These are phyloP conservation scores for Cyathus striatus DNA, from an alignment of 768 basidiomycete species.

Conservation along the genomic window DNA sequence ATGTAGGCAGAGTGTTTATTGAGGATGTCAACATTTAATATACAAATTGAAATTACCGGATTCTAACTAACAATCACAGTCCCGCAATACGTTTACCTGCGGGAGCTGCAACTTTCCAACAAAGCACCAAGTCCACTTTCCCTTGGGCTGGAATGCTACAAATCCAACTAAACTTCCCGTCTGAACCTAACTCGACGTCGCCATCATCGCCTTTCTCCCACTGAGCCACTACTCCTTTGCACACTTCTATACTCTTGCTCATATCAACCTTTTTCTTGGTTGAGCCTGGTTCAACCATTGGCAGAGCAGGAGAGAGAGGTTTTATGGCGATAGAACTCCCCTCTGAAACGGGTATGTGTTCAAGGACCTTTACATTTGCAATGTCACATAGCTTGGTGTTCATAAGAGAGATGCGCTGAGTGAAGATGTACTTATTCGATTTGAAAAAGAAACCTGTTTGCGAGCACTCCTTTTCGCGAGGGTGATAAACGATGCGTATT, in stretches of 20 bases:
- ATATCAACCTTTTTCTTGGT: too few species aligned
- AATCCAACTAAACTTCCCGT: slow-evolving; percentile 31
- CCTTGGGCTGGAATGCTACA: slow-evolving; percentile 22
- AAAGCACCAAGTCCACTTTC: slow-evolving; percentile 22
- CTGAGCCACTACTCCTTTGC: slow-evolving; percentile 18
- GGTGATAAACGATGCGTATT: slow-evolving; percentile 32
- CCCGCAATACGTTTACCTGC: slow-evolving; percentile 14
- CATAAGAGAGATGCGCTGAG: slow-evolving; percentile 30
- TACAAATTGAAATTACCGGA: too few species aligned
- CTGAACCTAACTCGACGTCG: slow-evolving; percentile 21
- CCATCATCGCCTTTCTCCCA: slow-evolving; percentile 25
- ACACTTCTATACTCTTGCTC: too few species aligned
- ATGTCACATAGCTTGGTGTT: slow-evolving; percentile 25
- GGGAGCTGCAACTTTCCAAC: slow-evolving; percentile 28
- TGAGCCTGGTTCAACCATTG: slow-evolving; percentile 6
- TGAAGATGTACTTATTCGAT: slow-evolving; percentile 17
- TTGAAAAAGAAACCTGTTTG: slow-evolving; percentile 30
- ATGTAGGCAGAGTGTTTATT: too few species aligned
- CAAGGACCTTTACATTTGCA: slow-evolving; percentile 23
- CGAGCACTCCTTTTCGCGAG: slow-evolving; percentile 23
- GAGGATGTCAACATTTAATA: too few species aligned
- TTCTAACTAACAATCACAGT: too few species aligned
- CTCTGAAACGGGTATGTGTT: slow-evolving; percentile 30
- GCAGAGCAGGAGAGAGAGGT: slow-evolving; percentile 20
- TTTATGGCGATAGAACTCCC: slow-evolving; percentile 25